Base-by-base conservation (phyloP, 352 stramenopile species). In the Pythium phragmiticola region DNA sequence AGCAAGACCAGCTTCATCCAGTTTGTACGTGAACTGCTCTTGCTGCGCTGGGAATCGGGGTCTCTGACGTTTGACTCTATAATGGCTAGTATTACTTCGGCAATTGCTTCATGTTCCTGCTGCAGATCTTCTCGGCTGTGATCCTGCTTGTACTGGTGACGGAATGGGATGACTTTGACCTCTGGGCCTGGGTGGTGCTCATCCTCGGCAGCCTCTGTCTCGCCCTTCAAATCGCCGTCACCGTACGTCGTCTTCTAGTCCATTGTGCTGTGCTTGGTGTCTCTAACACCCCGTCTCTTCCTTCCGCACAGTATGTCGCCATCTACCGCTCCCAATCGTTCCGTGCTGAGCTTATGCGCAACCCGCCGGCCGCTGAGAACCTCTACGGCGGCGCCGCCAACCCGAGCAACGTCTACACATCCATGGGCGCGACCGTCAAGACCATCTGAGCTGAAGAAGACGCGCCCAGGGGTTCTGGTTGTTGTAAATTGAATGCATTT, bases 1-100 rank as follows among this genome's bases (percentile, higher is more conserved):
- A 90, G 81, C 78, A 93, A 93, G 87, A 83, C 89, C 60, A 90
- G 80, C 80, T 93, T 93, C 66, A 86, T 93, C 69, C 84, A 93
- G 54, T 92, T 93, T 52, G 83, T 92, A 78, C 69, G 83, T 86
- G 6, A 14, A 13, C 34, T 39, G 26, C 26, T 5, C 26, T 5
- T 30, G 26, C 26, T 30, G 26, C 26, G 4, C 4, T 30, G 26
- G 26, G 26, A 5, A 30, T 30, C 26, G 26, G 2, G 37, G n/a
- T 8, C 42, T 11, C 42, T 39, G 41, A 14, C 3, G 36, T 2
- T 0, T 41, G 54, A 26, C 16, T 51, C 9, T 36, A 30, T 30
- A 30, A 30, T 30, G 26, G 26, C 26, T 42, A 92, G 84, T 93
- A 93, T 63, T 93, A 92, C 72, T 93, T 91, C 53, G 83, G 84